Base-by-base conservation (phyloP, 2,329 filamentous ascomycete species). In the Albophoma yamanashiensis region DNA sequence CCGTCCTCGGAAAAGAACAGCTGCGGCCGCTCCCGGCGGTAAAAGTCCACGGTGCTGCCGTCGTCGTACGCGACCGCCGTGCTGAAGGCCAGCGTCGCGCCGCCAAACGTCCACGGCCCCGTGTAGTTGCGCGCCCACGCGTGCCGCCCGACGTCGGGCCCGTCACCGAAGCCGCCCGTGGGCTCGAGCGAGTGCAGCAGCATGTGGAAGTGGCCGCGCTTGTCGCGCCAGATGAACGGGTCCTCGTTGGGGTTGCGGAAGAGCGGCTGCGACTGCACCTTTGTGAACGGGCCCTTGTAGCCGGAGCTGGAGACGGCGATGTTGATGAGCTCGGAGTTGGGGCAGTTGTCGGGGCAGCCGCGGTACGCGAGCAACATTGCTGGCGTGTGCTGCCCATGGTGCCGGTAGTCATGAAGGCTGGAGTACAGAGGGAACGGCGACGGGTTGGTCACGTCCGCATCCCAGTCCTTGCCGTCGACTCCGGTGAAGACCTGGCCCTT, bases 21-120 rank as follows among this genome's bases (percentile, higher is more conserved):
- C 69, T 80, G 79, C 0, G 79, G 77, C 2, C 79, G 67, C 63
- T 81, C 79, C 15, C 79, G 66, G 2, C 79, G 70, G 57, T 76
- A 75, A 42, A 75, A 78, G 4, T 72, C 68, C 52, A 71, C 7
- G 6, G 25, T 17, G 25, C 45, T 20, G 25, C 45, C 45, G 15
- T 50, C 45, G 5, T 17, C 45, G 25, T 50, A 50, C 45, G 45
- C 45, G 5, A 50, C 45, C 15, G 25, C 25, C 15, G 45, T 50
- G 45, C 25, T 20, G 8, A 50, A 50, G 12, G 45, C 25, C 45
- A 50, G 45, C 15, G 45, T 50, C 45, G 45, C 7, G 45, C 20
- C 7, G 45, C 45, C 45, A 20, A 50, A 50, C 25, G 14, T 50
- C 45, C 45, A 50, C 25, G 45, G 45, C 14, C 45, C 45, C 14